Evolutionary conservation across 768 basidiomycete species (phyloP).

Genomic region (Goffeauzyma gilvescens): DNA sequence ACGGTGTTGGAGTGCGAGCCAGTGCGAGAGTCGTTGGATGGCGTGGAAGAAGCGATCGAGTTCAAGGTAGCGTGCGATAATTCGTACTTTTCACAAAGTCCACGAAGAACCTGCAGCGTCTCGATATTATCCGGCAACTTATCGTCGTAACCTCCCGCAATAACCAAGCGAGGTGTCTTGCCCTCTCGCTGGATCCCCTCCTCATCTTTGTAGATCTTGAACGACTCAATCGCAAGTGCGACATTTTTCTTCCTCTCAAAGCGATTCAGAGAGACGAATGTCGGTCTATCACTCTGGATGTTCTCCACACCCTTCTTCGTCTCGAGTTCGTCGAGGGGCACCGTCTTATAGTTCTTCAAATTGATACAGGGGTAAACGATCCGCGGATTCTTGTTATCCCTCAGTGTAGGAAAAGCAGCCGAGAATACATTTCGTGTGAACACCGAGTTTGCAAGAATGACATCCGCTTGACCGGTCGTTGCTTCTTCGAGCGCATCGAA

Average conservation of each 20-base stretch:
- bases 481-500: conserved; percentile 79
- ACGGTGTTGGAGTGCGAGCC: conserved; percentile 5
- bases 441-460: conserved; percentile 73
- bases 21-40: background rate
- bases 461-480: conserved; percentile 79
- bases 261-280: conserved; percentile 68
- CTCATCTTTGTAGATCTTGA: conserved; percentile 36
- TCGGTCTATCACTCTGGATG: conserved; percentile 42
- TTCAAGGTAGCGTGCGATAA: conserved; percentile 35
- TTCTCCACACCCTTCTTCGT: conserved; percentile 39
- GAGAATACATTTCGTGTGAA: conserved; percentile 73
- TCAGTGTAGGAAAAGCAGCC: conserved; percentile 53
- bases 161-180: background rate
- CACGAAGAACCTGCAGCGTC: conserved; percentile 44
- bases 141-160: conserved; percentile 69
- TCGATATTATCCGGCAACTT: conserved; percentile 65
- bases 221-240: conserved; percentile 59
- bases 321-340: conserved; percentile 13
- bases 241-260: conserved; percentile 92
- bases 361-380: conserved; percentile 97
- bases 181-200: conserved; percentile 29
- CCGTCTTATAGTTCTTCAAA: conserved; percentile 45
- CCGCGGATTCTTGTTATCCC: conserved; percentile 37
- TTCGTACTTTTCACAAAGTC: conserved; percentile 39
- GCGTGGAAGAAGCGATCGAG: conserved; percentile 3